Evolutionary conservation across 495 filamentous ascomycete genomes (phyloP), one percentile per base, ranked within the genome.

Genomic region (Corynascus novoguineensis): DNA sequence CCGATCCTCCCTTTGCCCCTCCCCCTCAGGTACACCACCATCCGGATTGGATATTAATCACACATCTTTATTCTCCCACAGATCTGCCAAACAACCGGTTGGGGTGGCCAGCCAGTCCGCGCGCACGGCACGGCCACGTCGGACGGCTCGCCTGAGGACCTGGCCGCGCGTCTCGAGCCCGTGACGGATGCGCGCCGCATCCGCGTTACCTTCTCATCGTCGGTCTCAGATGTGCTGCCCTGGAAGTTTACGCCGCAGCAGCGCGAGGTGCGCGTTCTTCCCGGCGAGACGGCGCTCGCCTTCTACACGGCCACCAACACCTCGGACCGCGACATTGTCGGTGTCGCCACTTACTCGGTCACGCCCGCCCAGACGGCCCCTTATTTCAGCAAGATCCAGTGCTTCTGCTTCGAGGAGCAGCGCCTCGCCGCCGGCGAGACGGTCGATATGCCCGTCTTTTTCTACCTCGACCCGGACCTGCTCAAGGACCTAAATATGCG

Each of bases 361-460:
- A 96, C 90, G 11, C 95, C 95, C 9, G 92, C 83, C 12, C 95
- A 97, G 76, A 89, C 95, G 27, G 92, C 95, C 27, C 92, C 89
- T 4, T 99, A 99, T 68, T 99, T 99, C 71, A 90, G 86, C 80
- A 99, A 99, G 80, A 99, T 99, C 50, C 95, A 99, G 73, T 99
- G 95, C 64, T 99, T 99, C 73, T 99, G 95, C 70, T 99, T 99
- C 68, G 95, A 99, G 78, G 91, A 79, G 70, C 76, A 98, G 80
- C 83, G 95, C 60, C 73, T 98, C 50, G 92, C 91, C 69, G 92
- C 91, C 22, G 90, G 92, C 25, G 95, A 99, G 77, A 90, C 90
- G 34, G 95, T 99, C 50, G 95, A 99, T 75, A 99, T 99, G 95
- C 95, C 95, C 3, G 95, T 99, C 6, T 97, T 99, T 76, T 99